Evolutionary conservation across 2,329 filamentous ascomycete species (phyloP).

Genomic region (Zalaria sp.): DNA sequence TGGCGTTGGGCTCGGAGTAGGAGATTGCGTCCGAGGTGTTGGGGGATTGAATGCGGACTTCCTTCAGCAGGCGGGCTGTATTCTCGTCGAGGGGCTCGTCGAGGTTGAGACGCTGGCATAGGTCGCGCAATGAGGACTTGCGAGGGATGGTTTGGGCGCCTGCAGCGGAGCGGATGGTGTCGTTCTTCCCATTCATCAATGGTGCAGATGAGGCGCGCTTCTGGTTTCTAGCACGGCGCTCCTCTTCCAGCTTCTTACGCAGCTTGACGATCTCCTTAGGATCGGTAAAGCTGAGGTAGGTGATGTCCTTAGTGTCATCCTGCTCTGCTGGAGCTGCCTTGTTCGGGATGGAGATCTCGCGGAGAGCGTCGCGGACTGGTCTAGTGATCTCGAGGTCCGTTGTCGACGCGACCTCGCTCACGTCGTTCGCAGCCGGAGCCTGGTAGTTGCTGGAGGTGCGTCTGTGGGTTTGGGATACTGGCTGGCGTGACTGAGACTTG

Average conservation of each 20-base stretch:
- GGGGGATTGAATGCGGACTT: conserved; percentile 21
- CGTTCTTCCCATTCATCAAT: conserved; percentile 15
- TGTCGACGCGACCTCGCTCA: conserved; percentile 12
- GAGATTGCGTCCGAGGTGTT: conserved; percentile 15
- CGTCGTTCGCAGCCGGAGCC: conserved; percentile 8
- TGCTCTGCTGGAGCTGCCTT: background rate
- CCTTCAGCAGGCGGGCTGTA: conserved; percentile 16
- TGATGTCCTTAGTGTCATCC: conserved; percentile 26
- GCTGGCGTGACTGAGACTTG: conserved; percentile 7
- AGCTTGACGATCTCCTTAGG: conserved; percentile 38
- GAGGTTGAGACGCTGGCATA: conserved; percentile 17
- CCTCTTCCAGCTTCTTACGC: conserved; percentile 41
- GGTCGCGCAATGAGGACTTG: conserved; percentile 42
- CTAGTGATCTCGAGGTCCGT: conserved; percentile 8
- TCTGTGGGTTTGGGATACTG: conserved; percentile 4
- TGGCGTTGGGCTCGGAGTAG: conserved; percentile 14
- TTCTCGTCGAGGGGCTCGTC: conserved; percentile 14
- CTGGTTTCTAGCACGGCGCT: conserved; percentile 29
- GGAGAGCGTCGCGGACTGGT: conserved; percentile 7
- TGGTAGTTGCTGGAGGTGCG: conserved; percentile 2
- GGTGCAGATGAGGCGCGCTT: conserved; percentile 16
- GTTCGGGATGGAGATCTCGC: conserved; percentile 2
- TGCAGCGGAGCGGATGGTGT: conserved; percentile 24
- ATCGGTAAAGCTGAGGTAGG: conserved; percentile 41
- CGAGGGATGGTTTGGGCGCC: conserved; percentile 26